Evolutionary conservation across 1,284 basidiomycete species (phyloP).

Genomic region (Tilletia walkeri): DNA sequence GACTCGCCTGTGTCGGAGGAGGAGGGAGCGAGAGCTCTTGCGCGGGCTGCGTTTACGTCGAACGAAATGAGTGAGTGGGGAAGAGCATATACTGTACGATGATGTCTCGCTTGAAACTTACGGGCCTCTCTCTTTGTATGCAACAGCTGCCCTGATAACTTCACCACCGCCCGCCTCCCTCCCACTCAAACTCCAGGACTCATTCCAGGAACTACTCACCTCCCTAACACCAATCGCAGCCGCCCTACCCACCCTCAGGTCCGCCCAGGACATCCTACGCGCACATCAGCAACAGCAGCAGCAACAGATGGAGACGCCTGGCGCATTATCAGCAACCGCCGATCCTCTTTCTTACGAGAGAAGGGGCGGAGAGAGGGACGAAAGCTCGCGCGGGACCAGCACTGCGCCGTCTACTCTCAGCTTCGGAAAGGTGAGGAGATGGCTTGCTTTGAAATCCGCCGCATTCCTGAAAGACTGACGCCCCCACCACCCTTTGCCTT

Average conservation of each 20-base stretch:
- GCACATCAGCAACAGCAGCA: neutral
- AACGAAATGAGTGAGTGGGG: constrained; percentile 7
- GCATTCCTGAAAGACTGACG: neutral
- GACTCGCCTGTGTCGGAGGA: neutral
- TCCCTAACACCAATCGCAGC: neutral
- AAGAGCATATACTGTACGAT: neutral
- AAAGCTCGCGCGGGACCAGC: neutral
- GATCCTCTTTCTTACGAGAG: no score
- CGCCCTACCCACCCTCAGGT: neutral
- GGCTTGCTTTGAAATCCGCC: neutral
- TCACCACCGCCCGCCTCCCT: neutral
- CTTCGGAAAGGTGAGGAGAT: neutral
- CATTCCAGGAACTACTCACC: neutral
- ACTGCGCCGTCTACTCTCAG: neutral
- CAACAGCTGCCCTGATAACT: neutral
- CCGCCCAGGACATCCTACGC: neutral
- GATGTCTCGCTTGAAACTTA: neutral
- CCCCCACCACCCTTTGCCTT: neutral
- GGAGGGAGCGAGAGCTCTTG: neutral
- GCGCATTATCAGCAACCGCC: no score
- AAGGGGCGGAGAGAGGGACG: neutral
- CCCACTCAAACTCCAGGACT: neutral
- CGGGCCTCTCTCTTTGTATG: no score
- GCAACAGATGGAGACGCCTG: no score
- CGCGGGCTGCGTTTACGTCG: neutral